phyloP scores from a whole-genome alignment of 2,329 filamentous ascomycete genomes.

The Colletotrichum limetticola region DNA sequence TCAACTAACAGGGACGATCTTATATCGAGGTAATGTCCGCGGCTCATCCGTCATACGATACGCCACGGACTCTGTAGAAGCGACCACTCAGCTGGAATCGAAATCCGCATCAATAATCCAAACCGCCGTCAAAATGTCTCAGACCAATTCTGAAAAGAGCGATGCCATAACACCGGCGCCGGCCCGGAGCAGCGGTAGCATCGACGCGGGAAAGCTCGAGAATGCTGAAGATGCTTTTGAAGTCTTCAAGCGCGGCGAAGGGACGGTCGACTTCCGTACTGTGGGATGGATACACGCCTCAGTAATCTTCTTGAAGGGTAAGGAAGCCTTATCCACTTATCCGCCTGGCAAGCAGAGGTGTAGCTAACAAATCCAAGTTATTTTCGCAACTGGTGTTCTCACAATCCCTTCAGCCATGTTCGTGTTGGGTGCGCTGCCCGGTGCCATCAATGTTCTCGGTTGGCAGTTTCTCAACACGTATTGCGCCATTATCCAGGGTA shows the following conservation, averaged over 20 bases:
- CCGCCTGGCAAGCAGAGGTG: not conserved
- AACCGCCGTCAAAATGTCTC: conserved; percentile 19
- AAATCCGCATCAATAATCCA: not conserved
- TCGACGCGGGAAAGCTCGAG: conserved; percentile 39
- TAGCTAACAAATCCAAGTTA: conserved; percentile 40
- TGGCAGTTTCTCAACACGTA: conserved; percentile 54
- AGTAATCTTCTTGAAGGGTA: conserved; percentile 58
- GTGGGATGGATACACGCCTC: conserved; percentile 59
- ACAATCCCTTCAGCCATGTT: conserved; percentile 55
- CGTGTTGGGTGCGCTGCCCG: conserved; percentile 53
- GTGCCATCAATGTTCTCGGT: conserved; percentile 53
- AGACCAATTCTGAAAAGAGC: conserved; percentile 33
- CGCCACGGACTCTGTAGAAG: not conserved
- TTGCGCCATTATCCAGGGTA: conserved; percentile 51
- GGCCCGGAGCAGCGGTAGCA: conserved; percentile 37
- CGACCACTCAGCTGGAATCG: not conserved
- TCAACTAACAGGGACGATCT: not conserved
- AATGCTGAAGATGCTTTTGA: conserved; percentile 47
- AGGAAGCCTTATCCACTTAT: not conserved
- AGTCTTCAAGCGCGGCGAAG: conserved; percentile 56
- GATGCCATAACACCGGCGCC: conserved; percentile 38
- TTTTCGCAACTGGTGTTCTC: conserved; percentile 55
- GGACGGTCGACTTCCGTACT: conserved; percentile 58
- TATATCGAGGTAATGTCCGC: conserved; percentile 12
- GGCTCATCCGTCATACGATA: not conserved